Conservation (phyloP, 2,329 filamentous ascomycete genomes). For the Drechslerella dactyloides region DNA sequence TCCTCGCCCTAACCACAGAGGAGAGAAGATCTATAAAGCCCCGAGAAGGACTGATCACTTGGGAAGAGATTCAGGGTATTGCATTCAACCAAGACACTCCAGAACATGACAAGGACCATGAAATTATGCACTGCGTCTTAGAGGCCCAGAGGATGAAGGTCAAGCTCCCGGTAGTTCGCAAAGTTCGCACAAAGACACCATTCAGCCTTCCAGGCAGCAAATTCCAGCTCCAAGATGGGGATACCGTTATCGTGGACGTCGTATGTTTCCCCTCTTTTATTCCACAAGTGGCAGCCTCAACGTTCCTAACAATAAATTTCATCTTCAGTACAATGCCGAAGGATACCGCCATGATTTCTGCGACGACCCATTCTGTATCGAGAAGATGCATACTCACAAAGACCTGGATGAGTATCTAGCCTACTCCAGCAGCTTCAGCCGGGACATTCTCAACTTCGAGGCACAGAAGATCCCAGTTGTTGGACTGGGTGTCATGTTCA, state of each 20-base stretch:
- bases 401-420: slow-evolving; percentile 27
- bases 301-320: background rate
- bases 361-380: slow-evolving; percentile 43
- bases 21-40: slow-evolving; percentile 33
- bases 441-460: slow-evolving; percentile 34
- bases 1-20: slow-evolving; percentile 11
- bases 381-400: slow-evolving; percentile 44
- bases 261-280: slow-evolving; percentile 12
- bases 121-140: slow-evolving; percentile 40
- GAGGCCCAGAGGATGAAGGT: slow-evolving; percentile 42
- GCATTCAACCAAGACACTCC: slow-evolving; percentile 15
- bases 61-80: slow-evolving; percentile 38
- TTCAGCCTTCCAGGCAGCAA: slow-evolving; percentile 33
- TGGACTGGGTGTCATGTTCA: slow-evolving; percentile 49
- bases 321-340: slow-evolving; percentile 27
- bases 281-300: background rate
- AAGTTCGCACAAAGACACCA: slow-evolving; percentile 18
- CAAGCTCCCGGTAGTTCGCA: slow-evolving; percentile 28
- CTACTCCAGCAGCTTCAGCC: slow-evolving; percentile 29
- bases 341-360: slow-evolving; percentile 31
- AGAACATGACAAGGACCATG: slow-evolving; percentile 46
- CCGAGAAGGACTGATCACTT: slow-evolving; percentile 34
- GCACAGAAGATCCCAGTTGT: slow-evolving; percentile 38
- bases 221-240: slow-evolving; percentile 38
- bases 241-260: slow-evolving; percentile 34